Base-by-base conservation (phyloP, 2,329 filamentous ascomycete species). In the Paracorniculantispora psalliotae region DNA sequence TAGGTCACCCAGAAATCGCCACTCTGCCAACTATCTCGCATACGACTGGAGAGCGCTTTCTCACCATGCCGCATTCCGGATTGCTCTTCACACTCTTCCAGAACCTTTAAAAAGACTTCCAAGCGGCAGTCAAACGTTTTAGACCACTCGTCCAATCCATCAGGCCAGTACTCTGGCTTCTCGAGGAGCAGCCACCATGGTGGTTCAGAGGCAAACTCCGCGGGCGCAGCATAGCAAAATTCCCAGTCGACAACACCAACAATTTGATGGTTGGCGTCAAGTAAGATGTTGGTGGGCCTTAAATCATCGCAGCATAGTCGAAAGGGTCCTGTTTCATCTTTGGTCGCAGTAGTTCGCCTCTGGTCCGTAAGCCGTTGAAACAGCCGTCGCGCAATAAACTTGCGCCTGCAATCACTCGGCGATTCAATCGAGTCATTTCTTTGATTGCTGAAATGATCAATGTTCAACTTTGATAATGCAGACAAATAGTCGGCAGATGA, bases 111-210 rank as follows among this genome's bases (percentile, higher is more conserved):
- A 26, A 52, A 52, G 2, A 33, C 25, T 2, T 3, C 6, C 2
- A 41, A 19, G 4, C 33, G 49, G 12, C 23, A 9, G 10, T 52
- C 33, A 10, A 39, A 52, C n/a, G 21, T 25, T 10, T 13, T 19
- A 2, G n/a, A 7, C 49, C 49, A 52, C 19, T 52, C 37, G 17
- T 52, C 49, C 1, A 52, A n/a, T 5, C 49, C 49, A 17, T 41
- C 17, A 4, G 12, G 8, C 30, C 33, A 52, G 19, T 52, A 52
- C 33, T 39, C 49, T 15, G 49, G 49, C 35, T 52, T 12, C 25
- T 52, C 49, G 33, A 52, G 13, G n/a, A 52, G 49, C 30, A 52
- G n/a, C 49, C 49, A 52, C 49, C 49, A 52, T 15, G 49, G 49
- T 3, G 49, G 49, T 3, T 28, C 49, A 39, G 17, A 28, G 19